These are phyloP conservation scores for Hordeum vulgare DNA, from an alignment of 176 grass and related monocot genomes.

Conservation along the genomic window MorexV3_pseudomolecules_assembly NC_058522.1:88385473-88385972, in stretches of 20 bases:
- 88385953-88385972: conserved; percentile 17
- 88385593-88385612: not conserved
- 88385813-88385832: not conserved
- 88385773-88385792: not conserved
- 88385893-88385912: not conserved
- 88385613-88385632: not conserved
- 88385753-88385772: not conserved
- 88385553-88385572: not conserved
- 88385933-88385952: conserved; percentile 15
- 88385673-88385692: not conserved
- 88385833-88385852: not conserved
- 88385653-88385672: not conserved
- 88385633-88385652: not conserved
- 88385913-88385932: conserved; percentile 9
- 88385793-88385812: not conserved
- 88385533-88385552: not conserved
- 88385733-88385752: not conserved
- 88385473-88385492: not conserved
- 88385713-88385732: conserved; percentile 10
- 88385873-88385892: not conserved
- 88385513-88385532: not conserved
- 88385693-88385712: not conserved
- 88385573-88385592: conserved; percentile 8
- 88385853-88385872: not conserved
- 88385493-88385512: not conserved